phyloP scores from a whole-genome alignment of 2,329 filamentous ascomycete genomes.

The Metarhizium robertsii region DNA sequence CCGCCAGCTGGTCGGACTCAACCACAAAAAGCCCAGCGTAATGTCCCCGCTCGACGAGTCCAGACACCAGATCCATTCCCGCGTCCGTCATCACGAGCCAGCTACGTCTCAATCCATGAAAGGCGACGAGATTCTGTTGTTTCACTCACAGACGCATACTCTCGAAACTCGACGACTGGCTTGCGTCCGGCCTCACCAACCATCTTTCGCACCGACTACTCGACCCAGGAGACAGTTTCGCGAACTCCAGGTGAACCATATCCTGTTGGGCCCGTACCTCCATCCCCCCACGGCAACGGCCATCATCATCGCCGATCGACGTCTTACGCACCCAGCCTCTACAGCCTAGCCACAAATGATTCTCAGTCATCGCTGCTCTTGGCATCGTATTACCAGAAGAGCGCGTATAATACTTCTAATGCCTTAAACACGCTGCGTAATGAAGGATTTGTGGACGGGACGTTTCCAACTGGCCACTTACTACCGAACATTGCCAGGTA shows the following conservation, averaged over 20 bases:
- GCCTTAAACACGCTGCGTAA: constrained; percentile 38
- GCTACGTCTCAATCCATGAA: constrained; percentile 42
- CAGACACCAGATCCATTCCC: constrained; percentile 20
- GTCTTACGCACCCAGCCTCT: constrained; percentile 43
- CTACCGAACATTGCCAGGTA: constrained; percentile 55
- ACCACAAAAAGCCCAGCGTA: constrained; percentile 3
- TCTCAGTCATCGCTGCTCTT: constrained; percentile 45
- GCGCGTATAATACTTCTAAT: constrained; percentile 37
- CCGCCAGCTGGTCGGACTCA: constrained; percentile 4
- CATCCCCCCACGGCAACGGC: constrained; percentile 12
- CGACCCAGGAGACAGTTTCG: constrained; percentile 13
- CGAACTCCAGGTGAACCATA: constrained; percentile 10
- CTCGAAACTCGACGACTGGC: constrained; percentile 37
- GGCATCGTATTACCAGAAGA: constrained; percentile 38
- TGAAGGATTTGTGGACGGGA: constrained; percentile 45
- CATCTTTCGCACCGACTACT: constrained; percentile 16
- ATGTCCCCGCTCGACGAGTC: not conserved
- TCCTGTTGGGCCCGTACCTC: constrained; percentile 11
- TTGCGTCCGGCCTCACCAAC: constrained; percentile 35
- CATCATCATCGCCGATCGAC: constrained; percentile 14
- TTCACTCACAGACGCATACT: constrained; percentile 47
- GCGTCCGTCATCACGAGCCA: constrained; percentile 34
- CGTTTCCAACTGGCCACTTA: constrained; percentile 51
- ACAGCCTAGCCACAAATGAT: constrained; percentile 48
- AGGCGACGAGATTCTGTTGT: constrained; percentile 43